Base-by-base conservation (phyloP, 768 basidiomycete species). In the Tricholoma sp. region DNA sequence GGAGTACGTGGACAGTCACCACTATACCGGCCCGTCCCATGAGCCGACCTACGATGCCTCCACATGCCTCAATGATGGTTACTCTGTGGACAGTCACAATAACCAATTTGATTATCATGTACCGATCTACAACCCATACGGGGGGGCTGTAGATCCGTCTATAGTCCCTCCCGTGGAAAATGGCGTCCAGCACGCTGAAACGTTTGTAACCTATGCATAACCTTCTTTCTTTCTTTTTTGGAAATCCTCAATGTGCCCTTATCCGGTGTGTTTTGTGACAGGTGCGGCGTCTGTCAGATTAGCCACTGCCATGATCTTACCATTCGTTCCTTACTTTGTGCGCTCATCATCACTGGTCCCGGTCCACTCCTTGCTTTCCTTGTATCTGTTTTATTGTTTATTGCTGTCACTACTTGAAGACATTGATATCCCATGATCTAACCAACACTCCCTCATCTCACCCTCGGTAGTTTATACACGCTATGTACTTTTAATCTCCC, bases 401-500 rank as follows among this genome's bases (percentile, higher is more conserved):
- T 51, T 44, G 7, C 49, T 57, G 55, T 53, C 56, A 31, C 56
- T 62, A 54, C 58, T 39, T 41, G 41, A 50, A 55, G 13, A 49
- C 47, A 32, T 31, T 32, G 47, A 48, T 24, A 7, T 31, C 8
- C 47, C 20, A 33, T 20, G 20, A 13, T 37, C 39, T 41, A 48
- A 54, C 10, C 29, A 18, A 32, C 39, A 28, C 41, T 42, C 36
- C 53, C 53, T 52, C 48, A 44, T 33, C 24, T 24, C 24, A 24
- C 15, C 31, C 33, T 45, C 36, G 28, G 20, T 52, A 42, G 47
- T 34, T 47, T 57, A 44, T 28, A 59, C 59, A 60, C 45, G 6
- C 55, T 62, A 62, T 60, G 54, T 59, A 61, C 52, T 52, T 52
- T 41, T 64, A 64, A 62, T 64, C 51, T 56, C 12, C 32, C 15